phyloP scores from a whole-genome alignment of 805 yeast genomes.

The Wickerhamomyces ciferrii region DNA sequence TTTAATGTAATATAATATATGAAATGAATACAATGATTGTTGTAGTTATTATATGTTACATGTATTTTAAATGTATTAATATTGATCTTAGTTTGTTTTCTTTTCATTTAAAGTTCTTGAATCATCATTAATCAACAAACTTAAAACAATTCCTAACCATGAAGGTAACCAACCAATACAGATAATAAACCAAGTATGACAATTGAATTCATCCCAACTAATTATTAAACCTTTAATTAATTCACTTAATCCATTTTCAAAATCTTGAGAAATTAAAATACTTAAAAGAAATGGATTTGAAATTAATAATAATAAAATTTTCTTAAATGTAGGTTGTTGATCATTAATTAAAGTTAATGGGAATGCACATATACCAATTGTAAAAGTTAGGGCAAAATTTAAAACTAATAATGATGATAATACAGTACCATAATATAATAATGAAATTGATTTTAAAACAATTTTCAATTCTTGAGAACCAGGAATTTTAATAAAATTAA shows the following conservation, averaged over 20 bases:
- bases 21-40: too few species aligned
- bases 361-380: slow-evolving; percentile 63
- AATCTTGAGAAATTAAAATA: slow-evolving; percentile 24
- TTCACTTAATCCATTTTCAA: slow-evolving; percentile 22
- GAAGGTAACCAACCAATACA: slow-evolving; percentile 77
- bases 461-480: slow-evolving; percentile 12
- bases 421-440: slow-evolving; percentile 60
- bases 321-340: slow-evolving; percentile 9
- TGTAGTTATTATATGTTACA: too few species aligned
- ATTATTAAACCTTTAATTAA: slow-evolving; percentile 45
- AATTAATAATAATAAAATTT: slow-evolving; percentile 30
- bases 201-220: slow-evolving; percentile 64
- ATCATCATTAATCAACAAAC: slow-evolving; percentile 11
- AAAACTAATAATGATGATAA: slow-evolving; percentile 72
- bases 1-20: too few species aligned
- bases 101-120: slow-evolving; percentile 1
- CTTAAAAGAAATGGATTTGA: slow-evolving; percentile 49
- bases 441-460: slow-evolving; percentile 36
- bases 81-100: too few species aligned
- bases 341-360: slow-evolving; percentile 60
- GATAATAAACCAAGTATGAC: slow-evolving; percentile 83
- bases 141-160: slow-evolving; percentile 50
- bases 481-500: slow-evolving; percentile 10
- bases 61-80: too few species aligned
- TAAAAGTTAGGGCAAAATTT: slow-evolving; percentile 77